phyloP scores from a whole-genome alignment of 192 early-diverging fungal genomes.

The Gamsiella multidivaricata region DNA sequence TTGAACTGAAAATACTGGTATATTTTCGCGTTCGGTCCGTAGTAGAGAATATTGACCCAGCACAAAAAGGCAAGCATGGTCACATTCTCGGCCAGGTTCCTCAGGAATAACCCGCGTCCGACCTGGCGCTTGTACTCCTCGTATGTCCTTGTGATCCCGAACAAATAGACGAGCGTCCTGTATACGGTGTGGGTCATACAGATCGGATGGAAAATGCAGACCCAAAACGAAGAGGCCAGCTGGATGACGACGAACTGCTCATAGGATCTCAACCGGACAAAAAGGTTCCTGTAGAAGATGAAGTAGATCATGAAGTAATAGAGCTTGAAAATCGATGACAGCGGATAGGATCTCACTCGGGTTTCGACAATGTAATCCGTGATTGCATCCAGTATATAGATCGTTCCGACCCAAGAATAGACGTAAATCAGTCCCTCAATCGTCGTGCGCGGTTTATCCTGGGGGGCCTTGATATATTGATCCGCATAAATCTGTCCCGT shows the following conservation, averaged over 20 bases:
- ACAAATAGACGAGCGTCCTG: constrained; percentile 56
- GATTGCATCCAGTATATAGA: constrained; percentile 72
- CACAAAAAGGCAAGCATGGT: constrained; percentile 81
- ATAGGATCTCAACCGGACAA: constrained; percentile 74
- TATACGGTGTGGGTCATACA: constrained; percentile 74
- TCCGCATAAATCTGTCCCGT: constrained; percentile 79
- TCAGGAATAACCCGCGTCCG: constrained; percentile 74
- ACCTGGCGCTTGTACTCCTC: constrained; percentile 75
- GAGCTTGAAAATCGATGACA: constrained; percentile 76
- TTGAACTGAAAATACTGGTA: constrained; percentile 81
- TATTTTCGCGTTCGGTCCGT: constrained; percentile 72
- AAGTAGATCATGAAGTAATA: constrained; percentile 87
- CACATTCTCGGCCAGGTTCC: constrained; percentile 81
- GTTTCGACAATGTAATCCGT: constrained; percentile 75
- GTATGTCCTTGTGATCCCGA: constrained; percentile 71
- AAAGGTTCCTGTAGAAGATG: constrained; percentile 83
- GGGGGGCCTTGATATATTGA: constrained; percentile 61
- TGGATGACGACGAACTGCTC: constrained; percentile 76
- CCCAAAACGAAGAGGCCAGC: constrained; percentile 77
- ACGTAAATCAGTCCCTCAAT: constrained; percentile 76
- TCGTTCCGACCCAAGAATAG: constrained; percentile 77
- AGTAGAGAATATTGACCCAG: constrained; percentile 77
- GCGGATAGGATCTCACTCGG: constrained; percentile 72
- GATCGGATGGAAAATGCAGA: constrained; percentile 79
- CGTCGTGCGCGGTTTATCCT: constrained; percentile 58